phyloP scores from a whole-genome alignment of 805 yeast genomes.

The Ogataea pignaliae region DNA sequence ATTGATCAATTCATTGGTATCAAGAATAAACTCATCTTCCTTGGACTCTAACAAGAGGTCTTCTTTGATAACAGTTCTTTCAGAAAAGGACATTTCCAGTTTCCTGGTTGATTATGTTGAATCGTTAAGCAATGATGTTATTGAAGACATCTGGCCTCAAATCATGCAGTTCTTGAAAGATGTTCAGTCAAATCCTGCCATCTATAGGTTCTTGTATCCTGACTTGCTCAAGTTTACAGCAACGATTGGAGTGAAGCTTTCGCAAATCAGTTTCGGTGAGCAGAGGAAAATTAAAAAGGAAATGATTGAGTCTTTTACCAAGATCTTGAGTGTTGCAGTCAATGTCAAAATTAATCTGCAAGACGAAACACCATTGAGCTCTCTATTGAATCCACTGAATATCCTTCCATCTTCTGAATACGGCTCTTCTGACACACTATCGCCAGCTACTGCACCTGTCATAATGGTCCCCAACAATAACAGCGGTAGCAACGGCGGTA shows the following conservation, averaged over 20 bases:
- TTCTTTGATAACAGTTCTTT: slow-evolving; percentile 41
- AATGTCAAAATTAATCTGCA: slow-evolving; percentile 16
- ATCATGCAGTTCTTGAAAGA: slow-evolving; percentile 58
- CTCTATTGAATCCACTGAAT: slow-evolving; percentile 21
- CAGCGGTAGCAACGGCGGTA: neutral
- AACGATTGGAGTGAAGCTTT: slow-evolving; percentile 50
- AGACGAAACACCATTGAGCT: slow-evolving; percentile 16
- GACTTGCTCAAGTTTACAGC: slow-evolving; percentile 49
- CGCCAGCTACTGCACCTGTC: slow-evolving; percentile 1
- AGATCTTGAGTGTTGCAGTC: slow-evolving; percentile 19
- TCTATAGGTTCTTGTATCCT: slow-evolving; percentile 48
- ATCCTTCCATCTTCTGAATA: slow-evolving; percentile 17
- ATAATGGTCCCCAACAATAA: neutral
- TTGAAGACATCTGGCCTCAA: slow-evolving; percentile 73
- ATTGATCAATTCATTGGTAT: slow-evolving; percentile 50
- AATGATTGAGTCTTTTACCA: slow-evolving; percentile 24
- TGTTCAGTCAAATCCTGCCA: slow-evolving; percentile 40
- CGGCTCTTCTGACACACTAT: slow-evolving; percentile 4
- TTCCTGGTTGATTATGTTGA: slow-evolving; percentile 60
- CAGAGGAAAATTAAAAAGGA: slow-evolving; percentile 58
- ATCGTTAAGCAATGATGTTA: slow-evolving; percentile 67
- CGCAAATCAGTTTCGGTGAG: slow-evolving; percentile 57
- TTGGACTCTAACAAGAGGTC: slow-evolving; percentile 34
- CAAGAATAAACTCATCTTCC: slow-evolving; percentile 38
- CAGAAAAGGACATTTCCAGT: slow-evolving; percentile 39